Base-by-base conservation (phyloP, 257 asterid species). In the Solanum pimpinellifolium region DNA sequence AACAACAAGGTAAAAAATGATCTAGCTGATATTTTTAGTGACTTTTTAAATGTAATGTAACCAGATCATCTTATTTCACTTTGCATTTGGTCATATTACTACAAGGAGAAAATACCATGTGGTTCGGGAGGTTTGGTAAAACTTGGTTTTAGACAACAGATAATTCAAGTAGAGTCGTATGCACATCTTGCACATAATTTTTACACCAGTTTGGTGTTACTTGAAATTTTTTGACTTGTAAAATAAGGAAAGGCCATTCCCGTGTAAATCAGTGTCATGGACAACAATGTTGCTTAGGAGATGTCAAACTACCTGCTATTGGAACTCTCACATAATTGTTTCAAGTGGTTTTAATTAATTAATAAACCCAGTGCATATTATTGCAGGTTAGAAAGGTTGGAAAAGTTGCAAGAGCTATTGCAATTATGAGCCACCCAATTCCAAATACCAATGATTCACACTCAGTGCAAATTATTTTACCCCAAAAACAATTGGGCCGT, bases 341-440 rank as follows among this genome's bases (percentile, higher is more conserved):
- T 74, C 44, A 47, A 31, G 62, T 85, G 70, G 25, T 59, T 76
- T 86, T 25, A 35, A 47, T 21, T 42, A 25, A 29, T 42, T 86
- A 25, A 87, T 47, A 80, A 80, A 10, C 14, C 7, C 68, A 47
- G 35, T 18, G 44, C 29, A 47, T 80, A 59, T 37, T 80, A 8
- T 49, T 80, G 86, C 93, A 96, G 98, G 96, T 90, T 60, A 91
- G 94, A 90, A 96, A 93, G 92, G 96, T 96, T 69, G 98, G 98
- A 87, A 96, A 93, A 90, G 99, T 96, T 49, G 94, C 98, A 78
- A 93, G 98, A 93, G 98, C 98, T 75, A 95, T 96, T 74, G 98
- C 93, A 87, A 96, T 96, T 85, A 95, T 96, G 99, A 95, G 99
- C 94, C 98, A 96, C 88, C 98, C 99, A 16, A 95, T 96, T 88